Conservation (phyloP, 2,329 filamentous ascomycete species). For the Exophiala calicioides region DNA sequence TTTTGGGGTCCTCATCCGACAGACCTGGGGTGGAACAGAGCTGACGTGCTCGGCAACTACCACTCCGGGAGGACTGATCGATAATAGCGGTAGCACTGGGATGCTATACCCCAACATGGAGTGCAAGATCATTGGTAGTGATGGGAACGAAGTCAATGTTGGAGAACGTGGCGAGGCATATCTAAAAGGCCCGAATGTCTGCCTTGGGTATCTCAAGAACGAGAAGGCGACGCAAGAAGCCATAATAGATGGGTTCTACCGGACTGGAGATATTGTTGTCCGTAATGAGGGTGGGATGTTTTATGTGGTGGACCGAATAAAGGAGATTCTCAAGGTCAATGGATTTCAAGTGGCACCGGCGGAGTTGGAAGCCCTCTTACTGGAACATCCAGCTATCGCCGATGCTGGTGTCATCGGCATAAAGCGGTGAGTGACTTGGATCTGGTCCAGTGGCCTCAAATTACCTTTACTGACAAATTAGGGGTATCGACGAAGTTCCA, state of each 20-base stretch:
- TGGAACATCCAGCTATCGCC: conserved; percentile 53
- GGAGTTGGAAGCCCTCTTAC: conserved; percentile 55
- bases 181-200: conserved; percentile 54
- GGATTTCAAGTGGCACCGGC: conserved; percentile 60
- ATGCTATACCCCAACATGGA: conserved; percentile 40
- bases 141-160: conserved; percentile 68
- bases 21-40: conserved; percentile 59
- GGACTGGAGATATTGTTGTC: conserved; percentile 80
- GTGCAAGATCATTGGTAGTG: conserved; percentile 62
- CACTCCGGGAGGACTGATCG: conserved; percentile 40
- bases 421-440: too few species aligned
- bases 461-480: too few species aligned
- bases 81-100: conserved; percentile 54
- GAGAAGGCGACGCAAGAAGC: conserved; percentile 60
- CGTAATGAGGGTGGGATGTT: conserved; percentile 62
- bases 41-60: conserved; percentile 68
- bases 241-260: conserved; percentile 72
- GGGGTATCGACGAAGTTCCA: conserved; percentile 36
- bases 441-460: too few species aligned
- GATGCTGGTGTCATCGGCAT: conserved; percentile 59
- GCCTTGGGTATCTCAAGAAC: conserved; percentile 57
- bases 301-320: conserved; percentile 43
- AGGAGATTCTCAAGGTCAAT: conserved; percentile 65
- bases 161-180: conserved; percentile 67
- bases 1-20: conserved; percentile 49